phyloP scores from a whole-genome alignment of 2,329 filamentous ascomycete species.

The Aspergillus pseudonomiae region DNA sequence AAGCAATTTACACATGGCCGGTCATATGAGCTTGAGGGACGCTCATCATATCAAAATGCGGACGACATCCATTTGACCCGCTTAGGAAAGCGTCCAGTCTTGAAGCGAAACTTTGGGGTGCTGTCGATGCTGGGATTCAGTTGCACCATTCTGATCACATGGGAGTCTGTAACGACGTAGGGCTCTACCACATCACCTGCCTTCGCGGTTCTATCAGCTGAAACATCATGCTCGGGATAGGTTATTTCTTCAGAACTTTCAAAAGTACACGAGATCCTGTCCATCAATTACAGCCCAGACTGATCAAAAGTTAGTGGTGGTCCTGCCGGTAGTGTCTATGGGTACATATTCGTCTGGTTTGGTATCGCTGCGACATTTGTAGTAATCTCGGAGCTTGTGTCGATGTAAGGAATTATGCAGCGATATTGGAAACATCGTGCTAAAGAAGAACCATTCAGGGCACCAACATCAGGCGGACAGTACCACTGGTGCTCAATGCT shows the following conservation, averaged over 20 bases:
- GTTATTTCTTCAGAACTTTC: conserved; percentile 21
- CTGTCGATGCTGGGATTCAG: conserved; percentile 46
- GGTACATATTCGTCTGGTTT: conserved; percentile 38
- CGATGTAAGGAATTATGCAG: conserved; percentile 28
- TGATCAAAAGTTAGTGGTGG: conserved; percentile 29
- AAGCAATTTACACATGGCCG: conserved; percentile 18
- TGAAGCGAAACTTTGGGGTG: conserved; percentile 48
- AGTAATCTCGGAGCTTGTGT: conserved; percentile 36
- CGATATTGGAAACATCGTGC: too few species aligned
- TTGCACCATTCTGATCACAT: conserved; percentile 44
- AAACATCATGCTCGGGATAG: background rate
- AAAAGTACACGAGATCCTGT: conserved; percentile 19
- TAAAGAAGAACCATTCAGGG: conserved; percentile 22
- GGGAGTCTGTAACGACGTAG: conserved; percentile 29
- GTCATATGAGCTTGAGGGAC: conserved; percentile 16
- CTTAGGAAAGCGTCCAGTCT: conserved; percentile 55
- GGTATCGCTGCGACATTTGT: conserved; percentile 31
- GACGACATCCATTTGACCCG: conserved; percentile 52
- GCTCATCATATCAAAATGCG: conserved; percentile 21
- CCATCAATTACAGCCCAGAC: background rate
- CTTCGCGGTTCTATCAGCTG: background rate
- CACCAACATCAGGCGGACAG: conserved; percentile 41
- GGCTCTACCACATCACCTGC: background rate
- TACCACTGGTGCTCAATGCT: conserved; percentile 48
- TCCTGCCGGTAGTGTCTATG: conserved; percentile 35